phyloP scores from a whole-genome alignment of 495 filamentous ascomycete species.

The Amniculicola lignicola region DNA sequence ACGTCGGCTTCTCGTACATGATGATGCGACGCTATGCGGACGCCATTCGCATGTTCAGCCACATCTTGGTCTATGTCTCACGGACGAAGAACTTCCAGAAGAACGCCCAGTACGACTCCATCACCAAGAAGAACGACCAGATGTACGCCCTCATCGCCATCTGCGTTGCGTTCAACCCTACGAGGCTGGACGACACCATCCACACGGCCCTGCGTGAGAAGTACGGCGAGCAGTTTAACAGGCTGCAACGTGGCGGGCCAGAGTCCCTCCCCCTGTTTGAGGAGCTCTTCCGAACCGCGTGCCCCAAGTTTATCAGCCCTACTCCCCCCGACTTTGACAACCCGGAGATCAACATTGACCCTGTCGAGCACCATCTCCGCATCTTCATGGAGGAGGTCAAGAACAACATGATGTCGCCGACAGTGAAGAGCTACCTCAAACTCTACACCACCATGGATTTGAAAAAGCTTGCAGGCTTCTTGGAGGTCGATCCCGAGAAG shows the following conservation, averaged over 20 bases:
- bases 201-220: constrained; percentile 97
- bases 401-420: constrained; percentile 91
- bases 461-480: constrained; percentile 94
- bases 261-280: constrained; percentile 94
- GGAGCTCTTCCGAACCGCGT: constrained; percentile 90
- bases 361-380: constrained; percentile 90
- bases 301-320: constrained; percentile 98
- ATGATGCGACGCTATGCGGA: constrained; percentile 99
- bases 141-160: constrained; percentile 99
- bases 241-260: constrained; percentile 91
- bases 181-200: constrained; percentile 96
- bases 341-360: constrained; percentile 89
- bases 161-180: constrained; percentile 95
- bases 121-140: constrained; percentile 99
- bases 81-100: constrained; percentile 99
- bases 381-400: constrained; percentile 99
- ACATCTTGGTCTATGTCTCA: constrained; percentile 98
- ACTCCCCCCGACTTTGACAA: constrained; percentile 96
- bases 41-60: constrained; percentile 98
- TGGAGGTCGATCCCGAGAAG: constrained; percentile 90
- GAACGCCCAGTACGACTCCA: constrained; percentile 93
- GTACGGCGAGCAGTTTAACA: constrained; percentile 94
- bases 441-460: constrained; percentile 99
- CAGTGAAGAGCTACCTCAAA: constrained; percentile 94
- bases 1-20: constrained; percentile 99